Evolutionary conservation across 768 basidiomycete species (phyloP).

Genomic region (Erythrobasidium yunnanense): DNA sequence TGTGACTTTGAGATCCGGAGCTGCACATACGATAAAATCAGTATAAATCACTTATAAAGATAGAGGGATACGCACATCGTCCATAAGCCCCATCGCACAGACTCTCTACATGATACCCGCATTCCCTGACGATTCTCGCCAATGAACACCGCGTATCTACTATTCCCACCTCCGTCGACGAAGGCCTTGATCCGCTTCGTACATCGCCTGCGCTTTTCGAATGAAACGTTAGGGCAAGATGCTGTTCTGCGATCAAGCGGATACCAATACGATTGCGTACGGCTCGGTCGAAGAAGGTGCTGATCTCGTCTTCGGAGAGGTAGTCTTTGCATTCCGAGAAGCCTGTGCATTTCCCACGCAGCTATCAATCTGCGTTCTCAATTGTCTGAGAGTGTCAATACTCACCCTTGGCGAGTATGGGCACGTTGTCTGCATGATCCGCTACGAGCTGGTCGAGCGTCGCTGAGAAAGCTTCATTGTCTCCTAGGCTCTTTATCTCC

Average conservation of each 20-base stretch:
- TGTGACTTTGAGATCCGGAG: slow-evolving; percentile 59
- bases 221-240: slow-evolving; percentile 65
- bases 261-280: slow-evolving; percentile 79
- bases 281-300: slow-evolving; percentile 66
- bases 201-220: too few species aligned
- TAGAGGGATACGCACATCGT: background rate
- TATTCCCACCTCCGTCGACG: slow-evolving; percentile 54
- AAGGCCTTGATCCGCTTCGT: too few species aligned
- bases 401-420: slow-evolving; percentile 79
- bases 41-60: background rate
- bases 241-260: slow-evolving; percentile 79
- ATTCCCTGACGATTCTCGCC: slow-evolving; percentile 61
- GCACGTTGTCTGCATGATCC: slow-evolving; percentile 74
- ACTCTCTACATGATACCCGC: slow-evolving; percentile 70
- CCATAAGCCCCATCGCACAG: slow-evolving; percentile 77
- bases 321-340: slow-evolving; percentile 79
- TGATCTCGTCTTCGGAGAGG: slow-evolving; percentile 68
- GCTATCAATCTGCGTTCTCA: background rate
- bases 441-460: slow-evolving; percentile 62
- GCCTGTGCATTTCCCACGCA: slow-evolving; percentile 42
- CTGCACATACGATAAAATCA: slow-evolving; percentile 36
- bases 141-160: slow-evolving; percentile 66
- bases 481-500: slow-evolving; percentile 51
- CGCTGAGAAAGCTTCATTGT: slow-evolving; percentile 59
- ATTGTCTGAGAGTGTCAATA: background rate